phyloP scores from a whole-genome alignment of 306 rosid species.

The Vigna reflexopilosa region DNA sequence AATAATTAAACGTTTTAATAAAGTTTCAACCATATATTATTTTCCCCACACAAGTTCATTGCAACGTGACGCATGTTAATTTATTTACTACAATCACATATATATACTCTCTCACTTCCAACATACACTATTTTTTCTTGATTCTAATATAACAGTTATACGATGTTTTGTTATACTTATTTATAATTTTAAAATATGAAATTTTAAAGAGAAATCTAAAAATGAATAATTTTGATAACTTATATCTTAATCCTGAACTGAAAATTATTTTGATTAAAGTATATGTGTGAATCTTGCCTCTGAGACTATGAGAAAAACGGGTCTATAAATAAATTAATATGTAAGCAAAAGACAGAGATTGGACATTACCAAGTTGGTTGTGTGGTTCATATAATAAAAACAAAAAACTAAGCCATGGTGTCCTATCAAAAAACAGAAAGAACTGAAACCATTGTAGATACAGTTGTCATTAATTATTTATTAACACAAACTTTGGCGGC shows the following conservation, averaged over 20 bases:
- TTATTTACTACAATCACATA: background rate
- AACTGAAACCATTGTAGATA: constrained; percentile 35
- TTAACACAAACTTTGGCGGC: constrained; percentile 35
- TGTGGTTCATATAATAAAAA: constrained; percentile 35
- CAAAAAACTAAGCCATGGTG: constrained; percentile 37
- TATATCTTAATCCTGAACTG: constrained; percentile 11
- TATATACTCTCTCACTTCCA: too few species aligned
- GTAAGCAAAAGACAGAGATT: background rate
- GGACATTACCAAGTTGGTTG: constrained; percentile 17
- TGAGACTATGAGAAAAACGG: constrained; percentile 22
- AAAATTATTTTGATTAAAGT: constrained; percentile 38
- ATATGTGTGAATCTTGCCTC: constrained; percentile 48
- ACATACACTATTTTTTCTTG: too few species aligned
- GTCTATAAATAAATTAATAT: constrained; percentile 21
- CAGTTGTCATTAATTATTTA: constrained; percentile 57
- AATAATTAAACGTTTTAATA: constrained; percentile 43
- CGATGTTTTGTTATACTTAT: too few species aligned
- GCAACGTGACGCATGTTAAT: background rate
- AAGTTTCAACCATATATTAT: background rate
- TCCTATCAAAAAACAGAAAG: constrained; percentile 43
- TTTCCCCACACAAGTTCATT: constrained; percentile 35
- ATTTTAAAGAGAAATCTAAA: too few species aligned
- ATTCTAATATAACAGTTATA: too few species aligned
- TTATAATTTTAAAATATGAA: too few species aligned
- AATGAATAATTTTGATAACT: too few species aligned